Percentiles rank a stretch among this genome's conserved stretches.
Evolutionary conservation across 2,329 filamentous ascomycete genomes (phyloP).

Genomic region (Trichoderma simmonsii): DNA sequence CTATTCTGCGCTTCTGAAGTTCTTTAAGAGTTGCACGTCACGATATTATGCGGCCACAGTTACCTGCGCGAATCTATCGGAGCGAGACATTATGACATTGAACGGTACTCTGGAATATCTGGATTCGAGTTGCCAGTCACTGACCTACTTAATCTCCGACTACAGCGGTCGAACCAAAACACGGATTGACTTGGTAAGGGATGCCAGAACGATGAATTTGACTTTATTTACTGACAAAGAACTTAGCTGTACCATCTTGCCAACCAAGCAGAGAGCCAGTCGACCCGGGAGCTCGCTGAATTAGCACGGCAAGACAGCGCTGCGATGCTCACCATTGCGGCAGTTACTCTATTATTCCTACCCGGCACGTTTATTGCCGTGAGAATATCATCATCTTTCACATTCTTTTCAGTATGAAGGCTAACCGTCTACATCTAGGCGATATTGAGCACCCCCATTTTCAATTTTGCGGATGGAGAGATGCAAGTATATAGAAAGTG

Average conservation of each 20-base stretch:
- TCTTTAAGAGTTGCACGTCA: not conserved
- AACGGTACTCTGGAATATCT: not conserved
- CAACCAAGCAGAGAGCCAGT: not conserved
- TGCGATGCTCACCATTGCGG: conserved; percentile 50
- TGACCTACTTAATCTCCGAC: not conserved
- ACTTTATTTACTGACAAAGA: not conserved
- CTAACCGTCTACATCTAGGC: conserved; percentile 18
- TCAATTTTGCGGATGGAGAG: conserved; percentile 29
- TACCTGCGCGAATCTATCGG: too few species aligned
- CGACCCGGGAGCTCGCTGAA: not conserved
- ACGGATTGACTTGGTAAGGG: not conserved
- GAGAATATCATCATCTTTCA: not conserved
- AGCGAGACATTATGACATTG: not conserved
- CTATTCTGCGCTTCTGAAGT: not conserved
- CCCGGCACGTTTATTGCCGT: conserved; percentile 49
- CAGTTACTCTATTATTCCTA: conserved; percentile 47
- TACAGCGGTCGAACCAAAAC: not conserved
- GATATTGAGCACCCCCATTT: conserved; percentile 47
- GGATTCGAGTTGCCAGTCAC: not conserved
- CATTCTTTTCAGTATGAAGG: too few species aligned
- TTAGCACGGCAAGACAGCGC: conserved; percentile 40
- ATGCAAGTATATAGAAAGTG: conserved; percentile 7
- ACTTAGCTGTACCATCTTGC: not conserved
- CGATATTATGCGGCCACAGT: not conserved
- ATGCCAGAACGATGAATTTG: rapidly evolving